Percentiles rank a stretch among this genome's conserved stretches.
These are phyloP conservation scores for Coemansia furcata DNA, from an alignment of 192 early-diverging fungal species.

Conservation along the genomic window DNA sequence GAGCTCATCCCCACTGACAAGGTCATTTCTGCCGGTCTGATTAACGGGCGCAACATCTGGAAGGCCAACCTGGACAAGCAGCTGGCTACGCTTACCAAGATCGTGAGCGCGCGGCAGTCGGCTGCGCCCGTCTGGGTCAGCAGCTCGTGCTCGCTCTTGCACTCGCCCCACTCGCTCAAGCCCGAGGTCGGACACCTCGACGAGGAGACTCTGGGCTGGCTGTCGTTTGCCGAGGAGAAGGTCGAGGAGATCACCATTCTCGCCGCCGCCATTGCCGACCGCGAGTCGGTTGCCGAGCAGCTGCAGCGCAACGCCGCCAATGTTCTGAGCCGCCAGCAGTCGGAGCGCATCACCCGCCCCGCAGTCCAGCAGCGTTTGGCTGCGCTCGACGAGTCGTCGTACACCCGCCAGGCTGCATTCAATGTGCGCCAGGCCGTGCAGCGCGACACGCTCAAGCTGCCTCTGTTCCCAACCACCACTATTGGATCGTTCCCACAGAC, in stretches of 20 bases:
- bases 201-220: constrained; percentile 84
- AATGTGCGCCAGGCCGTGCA: constrained; percentile 69
- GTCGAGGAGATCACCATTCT: constrained; percentile 75
- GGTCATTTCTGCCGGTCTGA: constrained; percentile 87
- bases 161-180: constrained; percentile 85
- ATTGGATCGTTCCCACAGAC: constrained; percentile 99
- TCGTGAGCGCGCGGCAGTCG: constrained; percentile 51
- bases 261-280: constrained; percentile 53
- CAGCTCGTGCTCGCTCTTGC: constrained; percentile 90
- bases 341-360: constrained; percentile 78
- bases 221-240: constrained; percentile 94
- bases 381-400: constrained; percentile 65
- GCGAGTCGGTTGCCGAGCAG: constrained; percentile 61
- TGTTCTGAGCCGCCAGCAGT: constrained; percentile 67
- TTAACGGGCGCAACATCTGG: constrained; percentile 99
- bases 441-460: constrained; percentile 75
- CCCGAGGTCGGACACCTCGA: constrained; percentile 73
- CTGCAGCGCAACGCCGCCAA: constrained; percentile 72
- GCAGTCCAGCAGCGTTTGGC: constrained; percentile 74
- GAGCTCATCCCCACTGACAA: constrained; percentile 58
- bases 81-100: constrained; percentile 63
- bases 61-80: constrained; percentile 81
- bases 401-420: constrained; percentile 75
- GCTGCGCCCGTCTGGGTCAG: constrained; percentile 74
- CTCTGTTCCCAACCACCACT: constrained; percentile 94